Percentiles rank a stretch among this genome's conserved stretches.
These are phyloP conservation scores for Juglanconis juglandina DNA, from an alignment of 2,329 filamentous ascomycete species.

Conservation along the genomic window DNA sequence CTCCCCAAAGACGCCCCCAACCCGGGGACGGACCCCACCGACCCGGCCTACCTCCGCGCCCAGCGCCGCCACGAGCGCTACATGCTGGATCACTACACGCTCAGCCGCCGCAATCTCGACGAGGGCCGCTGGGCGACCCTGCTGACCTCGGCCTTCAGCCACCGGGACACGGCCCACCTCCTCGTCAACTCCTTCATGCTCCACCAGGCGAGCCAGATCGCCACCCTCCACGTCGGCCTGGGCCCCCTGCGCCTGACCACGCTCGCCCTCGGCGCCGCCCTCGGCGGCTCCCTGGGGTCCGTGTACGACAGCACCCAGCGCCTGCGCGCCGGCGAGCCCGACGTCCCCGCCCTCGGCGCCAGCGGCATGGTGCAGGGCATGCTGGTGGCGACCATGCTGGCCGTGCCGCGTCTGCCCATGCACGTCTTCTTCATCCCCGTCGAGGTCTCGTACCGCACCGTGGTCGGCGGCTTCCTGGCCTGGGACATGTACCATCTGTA, in stretches of 20 bases:
- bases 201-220: slow-evolving; percentile 11
- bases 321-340: slow-evolving; percentile 5
- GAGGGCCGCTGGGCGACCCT: slow-evolving; percentile 25
- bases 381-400: slow-evolving; percentile 19
- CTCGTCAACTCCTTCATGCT: slow-evolving; percentile 24
- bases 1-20: not conserved
- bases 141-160: slow-evolving; percentile 23
- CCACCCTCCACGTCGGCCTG: slow-evolving; percentile 15
- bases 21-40: not conserved
- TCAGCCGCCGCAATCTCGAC: slow-evolving; percentile 19
- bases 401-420: slow-evolving; percentile 18
- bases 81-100: slow-evolving; percentile 23
- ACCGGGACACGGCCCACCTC: slow-evolving; percentile 20
- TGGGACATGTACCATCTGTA: slow-evolving; percentile 21
- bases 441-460: slow-evolving; percentile 17
- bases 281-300: slow-evolving; percentile 18
- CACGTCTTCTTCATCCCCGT: slow-evolving; percentile 22
- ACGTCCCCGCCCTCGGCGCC: slow-evolving; percentile 21
- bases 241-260: slow-evolving; percentile 10
- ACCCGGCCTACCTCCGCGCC: not conserved
- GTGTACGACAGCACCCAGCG: slow-evolving; percentile 17
- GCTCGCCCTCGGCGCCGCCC: slow-evolving; percentile 21
- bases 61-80: not conserved
- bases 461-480: slow-evolving; percentile 17
- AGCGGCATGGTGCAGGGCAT: slow-evolving; percentile 24